Percentiles rank a stretch among this genome's conserved stretches.
Evolutionary conservation across 208 protist genomes (phyloP).

Genomic region (Crithidia sp.): DNA sequence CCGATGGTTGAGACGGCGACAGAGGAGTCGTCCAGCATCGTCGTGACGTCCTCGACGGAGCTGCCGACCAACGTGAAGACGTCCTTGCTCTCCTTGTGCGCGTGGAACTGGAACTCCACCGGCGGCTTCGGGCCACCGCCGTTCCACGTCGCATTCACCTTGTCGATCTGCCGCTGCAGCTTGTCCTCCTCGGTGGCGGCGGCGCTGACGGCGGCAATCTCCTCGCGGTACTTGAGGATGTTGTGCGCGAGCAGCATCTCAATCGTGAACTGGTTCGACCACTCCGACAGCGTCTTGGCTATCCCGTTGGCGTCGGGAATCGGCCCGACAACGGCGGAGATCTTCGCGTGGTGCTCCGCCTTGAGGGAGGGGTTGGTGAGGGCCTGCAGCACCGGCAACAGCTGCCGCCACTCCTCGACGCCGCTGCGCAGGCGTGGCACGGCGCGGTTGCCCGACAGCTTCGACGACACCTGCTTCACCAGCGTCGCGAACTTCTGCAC

Average conservation of each 20-base stretch:
- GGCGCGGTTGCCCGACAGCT: slow-evolving; percentile 82
- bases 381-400: slow-evolving; percentile 92
- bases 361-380: slow-evolving; percentile 95
- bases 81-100: slow-evolving; percentile 95
- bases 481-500: slow-evolving; percentile 87
- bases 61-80: slow-evolving; percentile 89
- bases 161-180: slow-evolving; percentile 96
- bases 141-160: slow-evolving; percentile 94
- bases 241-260: slow-evolving; percentile 89
- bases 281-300: slow-evolving; percentile 77
- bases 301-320: slow-evolving; percentile 63
- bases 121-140: slow-evolving; percentile 91
- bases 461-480: slow-evolving; percentile 92
- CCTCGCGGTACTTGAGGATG: slow-evolving; percentile 86
- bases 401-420: slow-evolving; percentile 94
- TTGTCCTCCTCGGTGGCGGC: slow-evolving; percentile 96
- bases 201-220: slow-evolving; percentile 93
- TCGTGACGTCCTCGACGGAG: slow-evolving; percentile 94
- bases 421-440: slow-evolving; percentile 80
- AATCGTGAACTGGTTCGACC: slow-evolving; percentile 86
- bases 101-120: slow-evolving; percentile 93
- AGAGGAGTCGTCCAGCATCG: slow-evolving; percentile 92
- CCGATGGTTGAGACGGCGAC: slow-evolving; percentile 94
- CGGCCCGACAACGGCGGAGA: slow-evolving; percentile 77
- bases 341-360: slow-evolving; percentile 76